phyloP scores from a whole-genome alignment of 1,139 yeast genomes.

The Blastobotrys capitulatus region DNA sequence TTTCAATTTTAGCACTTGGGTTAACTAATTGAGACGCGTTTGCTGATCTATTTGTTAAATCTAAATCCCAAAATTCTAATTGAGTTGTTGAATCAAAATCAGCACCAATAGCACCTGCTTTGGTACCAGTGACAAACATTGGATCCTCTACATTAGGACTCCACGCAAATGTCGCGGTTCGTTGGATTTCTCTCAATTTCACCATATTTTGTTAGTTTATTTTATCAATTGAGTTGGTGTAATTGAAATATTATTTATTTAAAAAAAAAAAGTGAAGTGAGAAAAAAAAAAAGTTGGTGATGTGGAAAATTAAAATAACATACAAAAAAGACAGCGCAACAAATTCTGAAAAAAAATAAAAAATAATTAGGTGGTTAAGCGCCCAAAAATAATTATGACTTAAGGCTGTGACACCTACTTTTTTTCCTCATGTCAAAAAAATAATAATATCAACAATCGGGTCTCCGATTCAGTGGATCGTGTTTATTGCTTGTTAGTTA shows the following conservation, averaged over 20 bases:
- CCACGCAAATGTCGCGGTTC: slow-evolving; percentile 96
- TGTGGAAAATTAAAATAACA: neutral
- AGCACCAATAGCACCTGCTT: slow-evolving; percentile 91
- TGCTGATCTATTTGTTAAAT: slow-evolving; percentile 42
- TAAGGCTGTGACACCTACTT: too few species aligned
- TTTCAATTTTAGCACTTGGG: slow-evolving; percentile 31
- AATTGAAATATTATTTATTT: too few species aligned
- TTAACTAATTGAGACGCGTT: slow-evolving; percentile 20
- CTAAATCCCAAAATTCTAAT: slow-evolving; percentile 73
- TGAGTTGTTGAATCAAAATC: slow-evolving; percentile 74
- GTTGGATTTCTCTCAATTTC: slow-evolving; percentile 73
- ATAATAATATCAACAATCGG: too few species aligned
- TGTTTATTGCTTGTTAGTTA: too few species aligned
- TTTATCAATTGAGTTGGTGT: too few species aligned
- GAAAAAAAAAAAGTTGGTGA: neutral
- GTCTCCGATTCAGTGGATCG: too few species aligned
- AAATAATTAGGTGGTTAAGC: too few species aligned
- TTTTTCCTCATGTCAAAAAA: too few species aligned
- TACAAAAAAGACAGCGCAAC: slow-evolving; percentile 2
- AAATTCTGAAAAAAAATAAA: neutral
- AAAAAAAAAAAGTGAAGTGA: neutral
- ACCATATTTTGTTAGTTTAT: slow-evolving; percentile 52
- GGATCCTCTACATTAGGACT: slow-evolving; percentile 67
- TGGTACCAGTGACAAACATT: slow-evolving; percentile 80
- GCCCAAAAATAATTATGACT: too few species aligned